Conservation (phyloP, 768 basidiomycete species). For the Phaffia tasmanica region DNA sequence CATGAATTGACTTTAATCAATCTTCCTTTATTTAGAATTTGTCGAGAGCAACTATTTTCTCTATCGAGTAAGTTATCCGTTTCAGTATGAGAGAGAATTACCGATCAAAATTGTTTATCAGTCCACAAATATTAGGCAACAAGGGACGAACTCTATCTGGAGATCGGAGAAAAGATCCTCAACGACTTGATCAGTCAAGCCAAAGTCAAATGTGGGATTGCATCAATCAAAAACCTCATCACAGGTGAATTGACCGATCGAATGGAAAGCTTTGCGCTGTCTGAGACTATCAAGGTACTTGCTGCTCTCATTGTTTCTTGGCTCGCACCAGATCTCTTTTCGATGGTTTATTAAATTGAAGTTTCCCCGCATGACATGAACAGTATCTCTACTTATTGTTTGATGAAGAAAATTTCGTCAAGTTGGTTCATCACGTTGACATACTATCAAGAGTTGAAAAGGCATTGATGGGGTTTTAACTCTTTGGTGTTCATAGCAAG, state of each 20-base stretch:
- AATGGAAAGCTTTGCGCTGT: constrained; percentile 23
- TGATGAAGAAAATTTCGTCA: constrained; percentile 10
- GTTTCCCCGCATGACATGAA: too few relatives aligned
- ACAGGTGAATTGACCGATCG: constrained; percentile 15
- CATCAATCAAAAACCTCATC: constrained; percentile 14
- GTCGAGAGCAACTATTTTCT: constrained; percentile 95
- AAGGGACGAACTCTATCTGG: neutral
- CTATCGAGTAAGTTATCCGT: constrained; percentile 41
- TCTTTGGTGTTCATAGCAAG: too few relatives aligned
- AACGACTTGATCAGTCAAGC: constrained; percentile 7
- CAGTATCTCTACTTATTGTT: constrained; percentile 26
- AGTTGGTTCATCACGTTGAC: neutral
- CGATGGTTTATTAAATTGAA: neutral
- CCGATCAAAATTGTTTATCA: neutral
- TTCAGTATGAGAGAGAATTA: too few relatives aligned
- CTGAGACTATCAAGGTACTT: constrained; percentile 23
- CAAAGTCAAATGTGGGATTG: constrained; percentile 10
- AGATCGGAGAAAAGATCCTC: constrained; percentile 19
- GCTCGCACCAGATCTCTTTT: neutral
- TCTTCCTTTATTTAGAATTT: constrained; percentile 48
- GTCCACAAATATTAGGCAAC: neutral
- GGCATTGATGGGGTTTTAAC: too few relatives aligned
- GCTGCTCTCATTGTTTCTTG: neutral
- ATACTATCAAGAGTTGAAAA: too few relatives aligned
- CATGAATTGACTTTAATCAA: neutral